A percentile compares a stretch with the other conserved stretches of the same genome.
phyloP scores from a whole-genome alignment of 768 basidiomycete genomes.

The Hebeloma cylindrosporum region DNA sequence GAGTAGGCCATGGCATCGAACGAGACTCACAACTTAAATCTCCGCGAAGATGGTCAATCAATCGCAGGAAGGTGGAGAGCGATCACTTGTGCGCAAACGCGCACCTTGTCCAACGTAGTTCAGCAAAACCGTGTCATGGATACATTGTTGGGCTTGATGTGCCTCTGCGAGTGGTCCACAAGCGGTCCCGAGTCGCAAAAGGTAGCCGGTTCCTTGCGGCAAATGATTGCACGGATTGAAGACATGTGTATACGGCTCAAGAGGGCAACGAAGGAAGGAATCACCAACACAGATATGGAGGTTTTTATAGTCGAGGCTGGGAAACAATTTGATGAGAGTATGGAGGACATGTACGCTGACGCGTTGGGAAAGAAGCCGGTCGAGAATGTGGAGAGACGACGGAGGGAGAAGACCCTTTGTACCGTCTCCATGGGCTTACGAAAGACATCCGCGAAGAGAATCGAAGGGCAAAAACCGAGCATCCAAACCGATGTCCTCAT shows the following conservation, averaged over 20 bases:
- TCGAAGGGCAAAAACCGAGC: neutral
- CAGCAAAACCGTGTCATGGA: too few relatives aligned
- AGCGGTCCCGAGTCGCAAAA: slow-evolving; percentile 11
- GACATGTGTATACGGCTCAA: slow-evolving; percentile 19
- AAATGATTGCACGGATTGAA: slow-evolving; percentile 16
- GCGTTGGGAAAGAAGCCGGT: neutral
- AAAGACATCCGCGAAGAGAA: slow-evolving; percentile 3
- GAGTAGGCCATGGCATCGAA: too few relatives aligned
- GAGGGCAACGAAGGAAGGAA: slow-evolving; percentile 15
- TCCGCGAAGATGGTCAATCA: slow-evolving; percentile 2
- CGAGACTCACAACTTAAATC: neutral
- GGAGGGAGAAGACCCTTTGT: slow-evolving; percentile 8
- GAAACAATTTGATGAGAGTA: neutral
- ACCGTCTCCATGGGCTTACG: slow-evolving; percentile 17
- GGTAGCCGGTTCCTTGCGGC: slow-evolving; percentile 13
- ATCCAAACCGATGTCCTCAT: slow-evolving; percentile 8
- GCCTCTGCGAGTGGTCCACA: slow-evolving; percentile 21
- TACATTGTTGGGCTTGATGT: slow-evolving; percentile 16
- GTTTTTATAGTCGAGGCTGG: slow-evolving; percentile 1
- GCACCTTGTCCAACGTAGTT: too few relatives aligned
- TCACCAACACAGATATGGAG: slow-evolving; percentile 9
- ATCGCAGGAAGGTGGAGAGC: slow-evolving; percentile 7
- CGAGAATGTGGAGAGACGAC: neutral
- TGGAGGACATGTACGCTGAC: slow-evolving; percentile 12
- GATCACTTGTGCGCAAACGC: slow-evolving; percentile 1